Evolutionary conservation across 2,329 filamentous ascomycete species (phyloP), one percentile per base, ranked within the genome.

Genomic region (Bipolaris victoriae): DNA sequence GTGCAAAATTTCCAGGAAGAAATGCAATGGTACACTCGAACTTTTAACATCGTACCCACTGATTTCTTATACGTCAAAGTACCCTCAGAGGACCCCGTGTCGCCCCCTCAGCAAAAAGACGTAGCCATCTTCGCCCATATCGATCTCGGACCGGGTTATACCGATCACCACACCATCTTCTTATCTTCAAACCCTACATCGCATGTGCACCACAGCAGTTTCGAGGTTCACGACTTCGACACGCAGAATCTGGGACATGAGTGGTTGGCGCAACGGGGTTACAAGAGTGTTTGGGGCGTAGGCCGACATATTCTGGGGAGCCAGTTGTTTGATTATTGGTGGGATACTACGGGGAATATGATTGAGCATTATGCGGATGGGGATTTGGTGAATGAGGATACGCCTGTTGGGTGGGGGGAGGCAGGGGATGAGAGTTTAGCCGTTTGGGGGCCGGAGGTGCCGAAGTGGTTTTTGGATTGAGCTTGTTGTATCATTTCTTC

Each of bases 271-370:
- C 77, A 84, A 60, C 84, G 86, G 71, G 85, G 84, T 1, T 89
- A 89, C 69, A 82, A 81, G 66, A 84, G 81, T 64, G 87, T 87
- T 60, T 91, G 89, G 89, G 89, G 89, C 1, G 84, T 91, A 0
- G 89, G 89, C 0, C 76, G 89, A 50, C 88, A 91, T 77, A 83
- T 90, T 20, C 80, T 90, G 65, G 88, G 88, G 3, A 86, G 83
- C 61, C 88, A 90, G 76, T 85, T 91, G 49, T 91, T 91, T 64
- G 88, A 90, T 68, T 90, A 90, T 72, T 90, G 87, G 87, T 87
- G 84, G 67, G 87, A 90, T 73, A 83, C 84, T 0, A 81, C 79
- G 3, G 79, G 80, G 0, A 87, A 88, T 68, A 88, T 89, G 73
- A 77, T 89, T 67, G 87, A 89, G 75, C 87, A 90, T 72, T 91